Evolutionary conservation across 176 grass and related monocot genomes (phyloP).

Genomic region (Musa itinerans): DNA sequence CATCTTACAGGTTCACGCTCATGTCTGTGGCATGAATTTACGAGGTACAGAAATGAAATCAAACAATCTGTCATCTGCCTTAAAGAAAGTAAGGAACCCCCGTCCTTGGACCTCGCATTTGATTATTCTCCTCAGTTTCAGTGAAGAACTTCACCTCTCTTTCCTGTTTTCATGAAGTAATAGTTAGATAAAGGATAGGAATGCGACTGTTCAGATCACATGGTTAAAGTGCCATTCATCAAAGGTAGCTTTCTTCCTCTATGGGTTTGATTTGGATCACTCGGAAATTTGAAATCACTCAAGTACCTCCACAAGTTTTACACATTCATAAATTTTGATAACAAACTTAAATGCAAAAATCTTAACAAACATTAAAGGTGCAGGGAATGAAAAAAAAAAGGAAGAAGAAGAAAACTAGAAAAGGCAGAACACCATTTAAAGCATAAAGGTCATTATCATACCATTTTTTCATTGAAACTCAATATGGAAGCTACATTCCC

Average conservation of each 20-base stretch:
- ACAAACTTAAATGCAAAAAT: not conserved
- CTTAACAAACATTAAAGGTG: not conserved
- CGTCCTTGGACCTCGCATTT: constrained; percentile 8
- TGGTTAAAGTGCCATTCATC: too few species aligned
- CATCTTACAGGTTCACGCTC: not conserved
- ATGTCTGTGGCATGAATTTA: not conserved
- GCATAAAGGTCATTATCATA: constrained; percentile 18
- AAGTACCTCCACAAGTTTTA: not conserved
- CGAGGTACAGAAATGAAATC: not conserved
- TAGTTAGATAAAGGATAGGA: not conserved
- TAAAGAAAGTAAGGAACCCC: constrained; percentile 19
- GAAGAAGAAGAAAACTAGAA: not conserved
- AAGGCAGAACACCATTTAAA: not conserved
- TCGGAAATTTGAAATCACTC: not conserved
- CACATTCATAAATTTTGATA: not conserved
- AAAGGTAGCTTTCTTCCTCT: too few species aligned
- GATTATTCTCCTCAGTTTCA: constrained; percentile 20
- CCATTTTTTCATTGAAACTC: constrained; percentile 96
- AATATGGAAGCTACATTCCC: constrained; percentile 98
- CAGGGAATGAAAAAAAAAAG: not conserved
- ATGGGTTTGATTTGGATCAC: too few species aligned
- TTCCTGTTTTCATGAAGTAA: constrained; percentile 4
- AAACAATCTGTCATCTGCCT: not conserved
- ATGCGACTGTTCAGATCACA: not conserved
- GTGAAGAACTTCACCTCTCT: constrained; percentile 17